Percentiles rank a stretch among this genome's conserved stretches.
These are phyloP conservation scores for Yamadazyma dushanensis DNA, from an alignment of 1,139 yeast genomes.

Conservation along the genomic window DNA sequence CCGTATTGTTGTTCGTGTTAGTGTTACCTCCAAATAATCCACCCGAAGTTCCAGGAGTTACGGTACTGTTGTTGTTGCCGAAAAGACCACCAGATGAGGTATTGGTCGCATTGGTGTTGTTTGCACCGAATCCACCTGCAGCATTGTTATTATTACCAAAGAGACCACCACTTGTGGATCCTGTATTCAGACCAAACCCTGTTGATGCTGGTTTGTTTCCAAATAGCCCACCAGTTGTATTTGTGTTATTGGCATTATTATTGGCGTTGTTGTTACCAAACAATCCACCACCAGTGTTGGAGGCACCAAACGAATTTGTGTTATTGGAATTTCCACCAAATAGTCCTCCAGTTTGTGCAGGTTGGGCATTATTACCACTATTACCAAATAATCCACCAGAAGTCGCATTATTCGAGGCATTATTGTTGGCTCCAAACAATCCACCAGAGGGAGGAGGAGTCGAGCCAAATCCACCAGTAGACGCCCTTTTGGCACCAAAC, in stretches of 20 bases:
- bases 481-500: constrained; percentile 19
- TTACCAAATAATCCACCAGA: constrained; percentile 26
- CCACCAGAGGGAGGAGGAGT: constrained; percentile 16
- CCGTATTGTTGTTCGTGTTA: constrained; percentile 1
- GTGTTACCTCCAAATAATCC: constrained; percentile 5
- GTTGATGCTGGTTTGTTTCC: constrained; percentile 4
- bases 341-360: constrained; percentile 20
- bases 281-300: constrained; percentile 17
- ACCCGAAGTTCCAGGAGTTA: too few relatives aligned
- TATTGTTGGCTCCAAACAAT: constrained; percentile 16
- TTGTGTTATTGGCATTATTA: constrained; percentile 12
- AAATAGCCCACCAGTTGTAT: constrained; percentile 9
- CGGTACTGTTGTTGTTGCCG: constrained; percentile 7
- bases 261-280: constrained; percentile 6
- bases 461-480: constrained; percentile 9
- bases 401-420: constrained; percentile 4
- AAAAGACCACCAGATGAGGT: constrained; percentile 8
- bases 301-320: constrained; percentile 19
- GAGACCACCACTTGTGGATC: constrained; percentile 2
- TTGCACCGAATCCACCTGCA: background rate
- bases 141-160: background rate
- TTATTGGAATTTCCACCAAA: constrained; percentile 19
- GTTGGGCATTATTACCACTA: constrained; percentile 8
- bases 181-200: too few relatives aligned
- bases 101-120: constrained; percentile 4